A percentile compares a stretch with the other conserved stretches of the same genome.
These are phyloP conservation scores for Sesbania bispinosa DNA, from an alignment of 306 rosid genomes.

Conservation along the genomic window DNA sequence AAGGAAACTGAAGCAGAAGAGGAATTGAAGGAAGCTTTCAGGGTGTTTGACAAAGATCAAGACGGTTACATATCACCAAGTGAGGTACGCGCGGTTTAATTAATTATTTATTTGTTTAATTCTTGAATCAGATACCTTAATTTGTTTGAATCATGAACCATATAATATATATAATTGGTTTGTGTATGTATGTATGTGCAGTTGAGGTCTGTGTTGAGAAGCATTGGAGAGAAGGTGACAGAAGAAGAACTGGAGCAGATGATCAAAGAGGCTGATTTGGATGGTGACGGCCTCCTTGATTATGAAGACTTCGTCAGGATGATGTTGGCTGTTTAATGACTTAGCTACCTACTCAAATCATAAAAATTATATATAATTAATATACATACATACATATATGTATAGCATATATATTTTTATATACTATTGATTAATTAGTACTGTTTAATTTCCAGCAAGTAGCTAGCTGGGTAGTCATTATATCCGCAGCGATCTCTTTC, in stretches of 20 bases:
- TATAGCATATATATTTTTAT: no score
- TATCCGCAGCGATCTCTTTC: no score
- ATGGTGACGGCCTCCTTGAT: conserved; percentile 69
- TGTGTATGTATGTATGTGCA: no score
- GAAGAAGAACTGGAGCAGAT: conserved; percentile 63
- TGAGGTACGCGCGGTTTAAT: no score
- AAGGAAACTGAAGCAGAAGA: conserved; percentile 58
- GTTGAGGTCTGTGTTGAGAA: conserved; percentile 58
- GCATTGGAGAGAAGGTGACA: conserved; percentile 45
- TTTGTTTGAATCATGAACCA: neutral
- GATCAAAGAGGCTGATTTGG: conserved; percentile 68
- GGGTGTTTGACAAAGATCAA: conserved; percentile 63
- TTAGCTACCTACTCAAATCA: no score
- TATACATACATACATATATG: no score
- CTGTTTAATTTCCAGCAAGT: no score
- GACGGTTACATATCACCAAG: conserved; percentile 66
- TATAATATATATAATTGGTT: neutral
- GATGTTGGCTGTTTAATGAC: conserved; percentile 46
- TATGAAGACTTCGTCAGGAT: conserved; percentile 62
- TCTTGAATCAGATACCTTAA: no score
- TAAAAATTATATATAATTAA: no score
- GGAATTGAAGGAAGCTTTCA: conserved; percentile 60
- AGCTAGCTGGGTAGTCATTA: no score
- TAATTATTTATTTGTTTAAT: neutral
- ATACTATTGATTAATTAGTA: no score